phyloP scores from a whole-genome alignment of 768 basidiomycete genomes.

The Myochromella boudieri region DNA sequence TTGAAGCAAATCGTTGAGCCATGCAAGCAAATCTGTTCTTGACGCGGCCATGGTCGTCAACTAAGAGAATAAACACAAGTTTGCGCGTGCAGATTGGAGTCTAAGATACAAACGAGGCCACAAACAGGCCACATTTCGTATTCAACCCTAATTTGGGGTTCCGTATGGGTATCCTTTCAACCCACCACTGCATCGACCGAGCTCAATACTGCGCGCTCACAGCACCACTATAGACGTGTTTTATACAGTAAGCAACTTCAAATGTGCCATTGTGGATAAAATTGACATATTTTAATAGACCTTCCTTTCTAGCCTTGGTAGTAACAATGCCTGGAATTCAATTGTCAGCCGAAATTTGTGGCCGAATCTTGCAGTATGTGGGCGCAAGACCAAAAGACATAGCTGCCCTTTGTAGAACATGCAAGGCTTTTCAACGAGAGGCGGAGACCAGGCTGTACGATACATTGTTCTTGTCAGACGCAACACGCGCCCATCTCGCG shows the following conservation, averaged over 20 bases:
- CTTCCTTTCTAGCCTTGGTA: too few species aligned
- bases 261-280: too few species aligned
- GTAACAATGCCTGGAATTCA: constrained; percentile 23
- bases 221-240: too few species aligned
- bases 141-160: constrained; percentile 8
- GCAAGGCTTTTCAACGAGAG: constrained; percentile 44
- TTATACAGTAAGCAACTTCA: too few species aligned
- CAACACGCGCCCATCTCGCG: constrained; percentile 31
- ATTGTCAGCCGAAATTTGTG: constrained; percentile 44
- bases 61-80: background rate
- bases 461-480: constrained; percentile 35
- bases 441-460: constrained; percentile 50
- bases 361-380: constrained; percentile 36
- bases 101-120: constrained; percentile 6
- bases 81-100: constrained; percentile 5
- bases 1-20: constrained; percentile 94
- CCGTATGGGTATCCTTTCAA: background rate
- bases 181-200: background rate
- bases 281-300: too few species aligned
- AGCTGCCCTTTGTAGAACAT: constrained; percentile 41
- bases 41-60: constrained; percentile 60
- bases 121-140: background rate
- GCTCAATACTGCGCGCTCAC: too few species aligned
- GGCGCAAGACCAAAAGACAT: constrained; percentile 30
- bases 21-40: constrained; percentile 83